phyloP scores from a whole-genome alignment of 495 filamentous ascomycete genomes.

The Neurospora sp. region DNA sequence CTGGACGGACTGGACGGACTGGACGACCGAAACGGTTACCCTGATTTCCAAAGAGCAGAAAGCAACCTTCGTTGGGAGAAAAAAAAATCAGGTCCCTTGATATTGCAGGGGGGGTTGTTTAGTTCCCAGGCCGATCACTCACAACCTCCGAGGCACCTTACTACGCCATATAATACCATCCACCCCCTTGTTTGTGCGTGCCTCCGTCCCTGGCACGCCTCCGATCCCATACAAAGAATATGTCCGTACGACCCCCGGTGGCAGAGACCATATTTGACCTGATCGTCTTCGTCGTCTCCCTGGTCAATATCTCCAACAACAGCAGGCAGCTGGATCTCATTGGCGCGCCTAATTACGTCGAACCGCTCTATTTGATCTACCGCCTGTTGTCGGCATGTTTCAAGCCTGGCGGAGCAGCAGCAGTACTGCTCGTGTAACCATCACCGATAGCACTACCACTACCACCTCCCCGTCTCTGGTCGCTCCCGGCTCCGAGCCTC shows the following conservation, averaged over 20 bases:
- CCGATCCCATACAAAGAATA: not conserved
- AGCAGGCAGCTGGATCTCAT: conserved; percentile 5
- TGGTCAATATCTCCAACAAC: conserved; percentile 9
- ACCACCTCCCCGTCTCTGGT: not conserved
- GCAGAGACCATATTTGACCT: conserved; percentile 10
- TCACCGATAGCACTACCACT: conserved; percentile 16
- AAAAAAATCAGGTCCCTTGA: not conserved
- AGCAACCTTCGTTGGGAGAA: not conserved
- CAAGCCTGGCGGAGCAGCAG: conserved; percentile 82
- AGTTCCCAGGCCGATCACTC: not conserved
- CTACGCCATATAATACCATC: not conserved
- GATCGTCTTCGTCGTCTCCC: conserved; percentile 9
- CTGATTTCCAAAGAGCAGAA: not conserved
- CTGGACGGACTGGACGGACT: not conserved
- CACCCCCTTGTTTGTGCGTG: not conserved
- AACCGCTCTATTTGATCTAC: conserved; percentile 3
- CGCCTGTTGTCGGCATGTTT: conserved; percentile 7
- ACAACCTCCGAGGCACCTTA: not conserved
- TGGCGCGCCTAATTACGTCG: conserved; percentile 2
- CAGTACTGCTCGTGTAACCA: conserved; percentile 63
- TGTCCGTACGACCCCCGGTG: conserved; percentile 1
- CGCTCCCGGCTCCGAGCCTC: not conserved
- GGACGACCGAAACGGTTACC: not conserved
- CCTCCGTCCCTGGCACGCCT: not conserved
- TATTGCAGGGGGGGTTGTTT: not conserved